These are phyloP conservation scores for Solanum paucissectum DNA, from an alignment of 257 asterid species.

Conservation along the genomic window DNA sequence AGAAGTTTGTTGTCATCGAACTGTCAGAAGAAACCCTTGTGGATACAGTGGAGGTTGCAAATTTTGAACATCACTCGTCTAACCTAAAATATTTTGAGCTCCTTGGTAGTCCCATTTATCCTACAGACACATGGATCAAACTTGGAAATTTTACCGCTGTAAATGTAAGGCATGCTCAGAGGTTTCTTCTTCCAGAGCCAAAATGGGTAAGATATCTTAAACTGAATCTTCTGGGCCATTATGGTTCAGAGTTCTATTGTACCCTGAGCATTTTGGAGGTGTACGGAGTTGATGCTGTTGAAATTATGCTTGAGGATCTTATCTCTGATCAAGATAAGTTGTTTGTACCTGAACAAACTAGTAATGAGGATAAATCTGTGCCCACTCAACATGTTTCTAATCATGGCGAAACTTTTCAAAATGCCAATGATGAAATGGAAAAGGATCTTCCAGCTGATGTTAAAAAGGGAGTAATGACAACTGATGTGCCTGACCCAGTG, in stretches of 20 bases:
- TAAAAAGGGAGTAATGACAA: conserved; percentile 25
- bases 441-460: conserved; percentile 21
- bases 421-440: conserved; percentile 32
- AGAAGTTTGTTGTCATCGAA: conserved; percentile 73
- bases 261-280: conserved; percentile 78
- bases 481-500: conserved; percentile 54
- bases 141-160: conserved; percentile 78
- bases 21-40: conserved; percentile 94
- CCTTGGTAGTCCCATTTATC: conserved; percentile 75
- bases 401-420: conserved; percentile 32
- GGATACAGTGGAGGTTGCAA: conserved; percentile 62
- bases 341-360: conserved; percentile 27
- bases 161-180: conserved; percentile 69
- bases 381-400: conserved; percentile 15
- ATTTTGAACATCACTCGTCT: conserved; percentile 92
- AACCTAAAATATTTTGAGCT: conserved; percentile 73
- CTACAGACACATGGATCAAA: conserved; percentile 76
- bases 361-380: conserved; percentile 24
- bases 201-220: conserved; percentile 88
- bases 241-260: conserved; percentile 90
- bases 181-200: conserved; percentile 69
- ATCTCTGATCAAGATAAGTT: conserved; percentile 53
- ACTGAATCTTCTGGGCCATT: conserved; percentile 58
- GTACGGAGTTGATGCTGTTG: conserved; percentile 93
- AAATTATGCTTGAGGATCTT: conserved; percentile 94